Evolutionary conservation across 2,329 filamentous ascomycete species (phyloP), one percentile per base, ranked within the genome.

Genomic region (Fusarium lateritium): DNA sequence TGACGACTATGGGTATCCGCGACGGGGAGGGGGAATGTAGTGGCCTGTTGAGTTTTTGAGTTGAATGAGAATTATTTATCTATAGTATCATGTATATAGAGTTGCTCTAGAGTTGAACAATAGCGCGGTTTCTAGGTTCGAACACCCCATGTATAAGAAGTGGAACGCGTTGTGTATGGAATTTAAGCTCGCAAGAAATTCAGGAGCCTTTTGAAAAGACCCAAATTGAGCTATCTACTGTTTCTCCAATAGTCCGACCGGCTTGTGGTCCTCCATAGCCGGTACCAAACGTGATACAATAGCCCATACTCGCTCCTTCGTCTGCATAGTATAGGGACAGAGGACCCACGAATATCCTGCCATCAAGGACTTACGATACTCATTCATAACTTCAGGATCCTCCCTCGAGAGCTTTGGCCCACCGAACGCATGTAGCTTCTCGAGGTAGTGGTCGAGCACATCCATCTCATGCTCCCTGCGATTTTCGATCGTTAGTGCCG

Each of bases 231-330:
- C 9, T 24, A 24, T 39, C 19, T 39, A 54, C 13, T 55, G 49
- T 17, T 15, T 17, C 17, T 64, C 40, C 21, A 38, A 26, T 6
- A 64, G 19, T 14, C 50, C 57, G 3, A 62, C 39, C 2, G 57
- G 38, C 4, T 46, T 62, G 13, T 64, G 61, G 14, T 62, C 61
- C 24, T 56, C 57, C 49, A 64, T 62, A 19, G 61, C 61, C 15
- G 57, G 44, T 17, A 62, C 57, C 26, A 62, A 15, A 6, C 61
- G 49, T 17, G 57, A 39, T 7, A 62, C 50, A 10, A 64, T 19
- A 14, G 61, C 50, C 33, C 34, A 40, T 33, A 64, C 57, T 17
- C 38, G 21, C 21, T 64, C 61, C 43, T 40, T 56, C 10, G 14
- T 45, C 50, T 56, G 61, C 61, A 63, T 63, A 11, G n/a, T 34